These are phyloP conservation scores for Epithemia pelagica DNA, from an alignment of 108 stramenopile species.

Conservation along the genomic window DNA sequence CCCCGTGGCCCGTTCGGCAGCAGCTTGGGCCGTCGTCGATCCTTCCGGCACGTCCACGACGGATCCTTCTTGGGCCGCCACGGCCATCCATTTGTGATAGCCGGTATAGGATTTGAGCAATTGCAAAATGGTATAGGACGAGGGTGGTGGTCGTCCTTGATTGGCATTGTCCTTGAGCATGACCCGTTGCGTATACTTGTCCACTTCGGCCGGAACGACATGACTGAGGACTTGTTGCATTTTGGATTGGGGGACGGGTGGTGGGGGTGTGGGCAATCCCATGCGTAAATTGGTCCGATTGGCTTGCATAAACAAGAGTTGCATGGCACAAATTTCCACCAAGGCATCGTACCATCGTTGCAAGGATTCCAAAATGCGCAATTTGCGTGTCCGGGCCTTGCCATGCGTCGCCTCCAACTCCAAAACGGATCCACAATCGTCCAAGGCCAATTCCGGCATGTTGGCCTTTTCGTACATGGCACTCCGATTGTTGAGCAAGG, in stretches of 20 bases:
- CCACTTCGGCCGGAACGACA: slow-evolving; percentile 63
- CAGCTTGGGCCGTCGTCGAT: slow-evolving; percentile 11
- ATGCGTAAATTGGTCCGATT: slow-evolving; percentile 69
- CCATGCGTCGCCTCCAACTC: slow-evolving; percentile 49
- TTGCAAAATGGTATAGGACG: slow-evolving; percentile 71
- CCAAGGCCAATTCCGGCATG: slow-evolving; percentile 66
- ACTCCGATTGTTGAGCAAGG: slow-evolving; percentile 82
- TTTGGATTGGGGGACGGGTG: slow-evolving; percentile 76
- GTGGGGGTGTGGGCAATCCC: slow-evolving; percentile 59
- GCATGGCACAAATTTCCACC: slow-evolving; percentile 77
- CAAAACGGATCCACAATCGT: slow-evolving; percentile 68
- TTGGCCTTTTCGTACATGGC: slow-evolving; percentile 93
- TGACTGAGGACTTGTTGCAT: slow-evolving; percentile 68
- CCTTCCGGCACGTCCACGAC: slow-evolving; percentile 35
- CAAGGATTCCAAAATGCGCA: slow-evolving; percentile 69
- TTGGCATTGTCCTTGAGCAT: slow-evolving; percentile 18
- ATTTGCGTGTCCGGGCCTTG: slow-evolving; percentile 77
- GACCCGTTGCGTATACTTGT: slow-evolving; percentile 23
- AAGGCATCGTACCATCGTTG: slow-evolving; percentile 41
- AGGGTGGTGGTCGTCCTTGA: slow-evolving; percentile 37
- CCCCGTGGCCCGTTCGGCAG: slow-evolving; percentile 42
- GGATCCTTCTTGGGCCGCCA: slow-evolving; percentile 58
- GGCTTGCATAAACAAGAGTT: slow-evolving; percentile 78
- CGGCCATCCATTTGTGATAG: slow-evolving; percentile 81
- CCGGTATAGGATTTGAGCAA: slow-evolving; percentile 76